These are phyloP conservation scores for Lipomyces orientalis DNA, from an alignment of 805 yeast genomes.

Conservation along the genomic window DNA sequence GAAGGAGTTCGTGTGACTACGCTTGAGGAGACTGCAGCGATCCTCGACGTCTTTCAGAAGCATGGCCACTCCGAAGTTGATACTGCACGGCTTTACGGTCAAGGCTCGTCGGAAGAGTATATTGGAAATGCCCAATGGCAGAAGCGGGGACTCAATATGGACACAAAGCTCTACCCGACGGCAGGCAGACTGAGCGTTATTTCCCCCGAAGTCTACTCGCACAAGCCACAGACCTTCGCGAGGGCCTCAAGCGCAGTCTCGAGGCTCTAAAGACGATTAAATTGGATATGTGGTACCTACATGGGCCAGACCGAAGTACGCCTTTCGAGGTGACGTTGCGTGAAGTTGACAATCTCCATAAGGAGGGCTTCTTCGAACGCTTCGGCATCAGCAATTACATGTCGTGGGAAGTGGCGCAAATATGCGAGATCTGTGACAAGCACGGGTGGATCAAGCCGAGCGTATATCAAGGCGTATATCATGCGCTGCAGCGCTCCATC, in stretches of 20 bases:
- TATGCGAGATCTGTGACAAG: constrained; percentile 16
- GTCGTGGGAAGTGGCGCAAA: constrained; percentile 36
- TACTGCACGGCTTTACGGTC: constrained; percentile 40
- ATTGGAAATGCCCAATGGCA: constrained; percentile 21
- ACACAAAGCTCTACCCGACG: constrained; percentile 39
- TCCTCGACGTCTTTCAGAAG: not conserved
- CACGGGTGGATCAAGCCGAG: constrained; percentile 14
- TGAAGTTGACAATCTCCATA: constrained; percentile 37
- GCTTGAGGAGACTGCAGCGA: not conserved
- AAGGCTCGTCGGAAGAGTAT: constrained; percentile 35
- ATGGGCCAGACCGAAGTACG: constrained; percentile 38
- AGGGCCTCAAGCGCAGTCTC: constrained; percentile 30
- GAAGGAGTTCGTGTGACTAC: not conserved
- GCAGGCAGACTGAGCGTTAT: not conserved
- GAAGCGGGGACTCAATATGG: constrained; percentile 24
- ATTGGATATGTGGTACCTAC: constrained; percentile 33
- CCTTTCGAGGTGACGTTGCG: constrained; percentile 41
- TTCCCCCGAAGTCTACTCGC: not conserved
- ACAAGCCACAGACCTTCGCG: not conserved
- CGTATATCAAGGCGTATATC: constrained; percentile 16
- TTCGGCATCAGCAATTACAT: constrained; percentile 42
- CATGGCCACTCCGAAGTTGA: constrained; percentile 39
- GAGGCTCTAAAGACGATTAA: constrained; percentile 28
- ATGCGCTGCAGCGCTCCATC: constrained; percentile 8
- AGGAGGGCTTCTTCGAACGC: constrained; percentile 38